phyloP scores from a whole-genome alignment of 2,329 filamentous ascomycete species.

The Sclerotinia nivalis region DNA sequence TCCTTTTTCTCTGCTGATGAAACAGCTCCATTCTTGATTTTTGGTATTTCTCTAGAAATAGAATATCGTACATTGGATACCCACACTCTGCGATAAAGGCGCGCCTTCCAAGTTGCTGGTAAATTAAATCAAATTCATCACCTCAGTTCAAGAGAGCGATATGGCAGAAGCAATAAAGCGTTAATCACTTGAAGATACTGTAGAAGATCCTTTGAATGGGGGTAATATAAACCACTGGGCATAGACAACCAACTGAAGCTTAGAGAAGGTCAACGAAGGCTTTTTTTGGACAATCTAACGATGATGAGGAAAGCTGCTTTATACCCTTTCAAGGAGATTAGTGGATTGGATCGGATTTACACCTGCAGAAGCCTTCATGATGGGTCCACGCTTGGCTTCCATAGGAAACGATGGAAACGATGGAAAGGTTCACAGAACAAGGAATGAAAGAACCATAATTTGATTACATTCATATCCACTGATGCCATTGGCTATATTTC shows the following conservation, averaged over 20 bases:
- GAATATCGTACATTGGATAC: no score
- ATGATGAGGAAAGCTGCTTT: conserved; percentile 11
- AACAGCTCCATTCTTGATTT: not conserved
- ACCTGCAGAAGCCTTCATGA: conserved; percentile 18
- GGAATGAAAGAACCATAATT: conserved; percentile 12
- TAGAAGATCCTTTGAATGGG: not conserved
- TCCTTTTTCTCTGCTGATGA: not conserved
- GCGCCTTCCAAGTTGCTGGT: not conserved
- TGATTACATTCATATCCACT: not conserved
- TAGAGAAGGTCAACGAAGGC: not conserved
- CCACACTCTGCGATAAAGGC: not conserved
- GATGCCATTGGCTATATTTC: conserved; percentile 12
- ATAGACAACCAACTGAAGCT: not conserved
- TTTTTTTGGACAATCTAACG: not conserved
- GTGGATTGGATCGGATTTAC: conserved; percentile 12
- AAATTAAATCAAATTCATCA: not conserved
- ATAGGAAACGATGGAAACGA: conserved; percentile 1
- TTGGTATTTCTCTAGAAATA: no score
- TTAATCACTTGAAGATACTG: conserved; percentile 4
- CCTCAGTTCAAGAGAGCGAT: not conserved
- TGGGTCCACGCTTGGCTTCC: conserved; percentile 7
- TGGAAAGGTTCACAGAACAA: not conserved
- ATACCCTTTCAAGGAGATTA: not conserved
- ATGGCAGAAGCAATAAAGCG: conserved; percentile 1
- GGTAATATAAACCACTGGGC: not conserved